Evolutionary conservation across 257 asterid genomes (phyloP), one percentile per base, ranked within the genome.

Genomic region (Solanum microdontum): DNA sequence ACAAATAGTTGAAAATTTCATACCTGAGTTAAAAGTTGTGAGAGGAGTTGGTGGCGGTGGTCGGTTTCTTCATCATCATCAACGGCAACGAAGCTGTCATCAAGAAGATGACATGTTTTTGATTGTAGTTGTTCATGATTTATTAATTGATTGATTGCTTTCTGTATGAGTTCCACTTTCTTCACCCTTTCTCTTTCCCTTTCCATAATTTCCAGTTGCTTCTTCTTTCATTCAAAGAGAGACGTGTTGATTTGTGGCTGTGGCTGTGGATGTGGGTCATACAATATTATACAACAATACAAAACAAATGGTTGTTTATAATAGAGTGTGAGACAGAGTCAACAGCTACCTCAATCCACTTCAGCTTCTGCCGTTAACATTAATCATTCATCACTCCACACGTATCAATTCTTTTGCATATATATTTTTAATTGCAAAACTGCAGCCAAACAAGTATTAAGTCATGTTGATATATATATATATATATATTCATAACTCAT

Each of bases 11-110:
- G 10, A 55, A 55, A 55, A 55, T 55, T 55, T 7, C 24, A 19
- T 17, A 89, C 98, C 95, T 93, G 92, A n/a, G 91, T 89, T 12
- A 92, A 88, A 24, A 89, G 83, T 87, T 88, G 60, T 62, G 91
- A 83, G 89, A 90, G 91, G 32, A 91, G 89, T 51, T 82, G 90
- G 23, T 33, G 87, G 84, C 80, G 90, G 83, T 23, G 87, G 33
- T 55, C 70, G 48, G 43, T 64, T 14, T 60, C 33, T 1, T 58
- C 91, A 24, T 23, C 90, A 5, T 23, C 87, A 13, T 66, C 55
- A 79, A 84, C 87, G 24, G 85, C 83, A 85, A 36, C 83, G 8
- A 73, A 84, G 75, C 82, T 87, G 11, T 87, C 87, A 21, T 83
- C 66, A n/a, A 82, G 69, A 48, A 82, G 91, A 79, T 64, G 90